These are phyloP conservation scores for Suillus fuscotomentosus DNA, from an alignment of 768 basidiomycete species.

Conservation along the genomic window DNA sequence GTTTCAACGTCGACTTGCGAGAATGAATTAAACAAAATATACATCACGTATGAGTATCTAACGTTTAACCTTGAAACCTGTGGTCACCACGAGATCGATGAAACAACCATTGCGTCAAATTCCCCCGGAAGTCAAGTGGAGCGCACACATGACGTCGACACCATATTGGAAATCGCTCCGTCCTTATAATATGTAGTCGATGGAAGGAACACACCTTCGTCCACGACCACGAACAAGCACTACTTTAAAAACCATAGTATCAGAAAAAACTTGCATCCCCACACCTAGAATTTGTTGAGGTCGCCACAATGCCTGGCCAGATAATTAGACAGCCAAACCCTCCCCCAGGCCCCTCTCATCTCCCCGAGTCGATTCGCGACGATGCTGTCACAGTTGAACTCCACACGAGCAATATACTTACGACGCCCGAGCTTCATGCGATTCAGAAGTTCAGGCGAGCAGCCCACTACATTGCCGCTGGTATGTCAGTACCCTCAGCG, in stretches of 20 bases:
- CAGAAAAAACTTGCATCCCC: background rate
- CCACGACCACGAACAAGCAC: background rate
- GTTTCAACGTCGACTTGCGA: background rate
- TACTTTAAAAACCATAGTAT: background rate
- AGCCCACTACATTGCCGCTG: conserved; percentile 70
- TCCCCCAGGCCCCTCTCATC: conserved; percentile 63
- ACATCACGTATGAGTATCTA: background rate
- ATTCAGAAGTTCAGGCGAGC: conserved; percentile 56
- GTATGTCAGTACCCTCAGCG: conserved; percentile 33
- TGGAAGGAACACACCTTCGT: background rate
- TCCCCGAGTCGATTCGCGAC: conserved; percentile 57
- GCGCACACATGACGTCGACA: no score
- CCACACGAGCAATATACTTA: conserved; percentile 45
- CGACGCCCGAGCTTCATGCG: conserved; percentile 48
- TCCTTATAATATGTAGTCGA: background rate
- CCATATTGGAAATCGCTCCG: no score
- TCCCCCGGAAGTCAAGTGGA: no score
- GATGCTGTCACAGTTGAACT: conserved; percentile 41
- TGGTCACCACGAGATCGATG: background rate
- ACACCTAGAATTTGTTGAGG: background rate
- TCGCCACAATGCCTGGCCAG: conserved; percentile 54
- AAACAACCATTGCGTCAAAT: background rate
- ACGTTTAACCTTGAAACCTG: background rate
- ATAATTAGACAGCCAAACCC: conserved; percentile 60
- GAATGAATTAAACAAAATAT: background rate